phyloP scores from a whole-genome alignment of 345 rosid species.

The Boechera divaricarpa region DNA sequence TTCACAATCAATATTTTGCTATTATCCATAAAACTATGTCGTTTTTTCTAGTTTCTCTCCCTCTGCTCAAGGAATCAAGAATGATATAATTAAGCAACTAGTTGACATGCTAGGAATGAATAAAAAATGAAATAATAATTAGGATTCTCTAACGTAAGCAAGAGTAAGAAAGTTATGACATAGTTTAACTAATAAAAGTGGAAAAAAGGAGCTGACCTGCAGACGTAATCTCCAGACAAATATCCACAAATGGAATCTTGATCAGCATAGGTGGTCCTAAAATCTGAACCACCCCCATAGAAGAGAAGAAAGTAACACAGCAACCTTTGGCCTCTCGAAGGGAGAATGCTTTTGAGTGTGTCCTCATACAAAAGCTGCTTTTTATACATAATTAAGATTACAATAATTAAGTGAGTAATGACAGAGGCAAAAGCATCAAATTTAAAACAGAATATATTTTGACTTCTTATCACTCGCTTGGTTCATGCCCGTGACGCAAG shows the following conservation, averaged over 20 bases:
- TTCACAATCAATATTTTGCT: neutral
- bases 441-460: slow-evolving; percentile 35
- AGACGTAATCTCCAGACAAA: slow-evolving; percentile 42
- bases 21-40: slow-evolving; percentile 26
- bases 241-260: slow-evolving; percentile 43
- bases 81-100: slow-evolving; percentile 35
- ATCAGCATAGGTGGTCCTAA: slow-evolving; percentile 46
- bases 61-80: slow-evolving; percentile 35
- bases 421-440: slow-evolving; percentile 47
- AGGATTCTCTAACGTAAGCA: slow-evolving; percentile 48
- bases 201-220: slow-evolving; percentile 44
- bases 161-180: slow-evolving; percentile 40
- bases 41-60: slow-evolving; percentile 11
- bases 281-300: slow-evolving; percentile 36
- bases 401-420: slow-evolving; percentile 45
- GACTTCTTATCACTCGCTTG: slow-evolving; percentile 44
- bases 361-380: slow-evolving; percentile 43
- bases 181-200: slow-evolving; percentile 38
- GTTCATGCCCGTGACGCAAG: slow-evolving; percentile 43
- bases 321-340: slow-evolving; percentile 49
- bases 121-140: slow-evolving; percentile 38
- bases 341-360: slow-evolving; percentile 42
- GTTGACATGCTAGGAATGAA: slow-evolving; percentile 42
- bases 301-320: slow-evolving; percentile 44
- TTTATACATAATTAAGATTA: slow-evolving; percentile 35